Percentiles rank a stretch among this genome's conserved stretches.
These are phyloP conservation scores for Candida buenavistaensis DNA, from an alignment of 1,139 yeast genomes.

Conservation along the genomic window DNA sequence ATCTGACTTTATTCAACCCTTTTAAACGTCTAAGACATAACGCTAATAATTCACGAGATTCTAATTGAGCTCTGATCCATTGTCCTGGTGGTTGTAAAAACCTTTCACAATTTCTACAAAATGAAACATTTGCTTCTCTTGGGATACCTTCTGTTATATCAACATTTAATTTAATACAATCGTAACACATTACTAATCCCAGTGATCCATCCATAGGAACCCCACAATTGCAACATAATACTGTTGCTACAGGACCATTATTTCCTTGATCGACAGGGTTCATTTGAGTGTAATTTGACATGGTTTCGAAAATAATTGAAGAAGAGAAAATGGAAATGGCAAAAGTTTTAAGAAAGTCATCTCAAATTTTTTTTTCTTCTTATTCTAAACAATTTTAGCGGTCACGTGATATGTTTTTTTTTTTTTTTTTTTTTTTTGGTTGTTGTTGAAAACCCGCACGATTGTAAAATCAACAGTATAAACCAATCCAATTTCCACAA, in stretches of 20 bases:
- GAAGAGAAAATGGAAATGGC: background rate
- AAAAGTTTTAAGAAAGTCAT: background rate
- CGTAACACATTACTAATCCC: slow-evolving; percentile 96
- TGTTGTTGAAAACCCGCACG: no score
- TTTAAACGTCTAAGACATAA: slow-evolving; percentile 83
- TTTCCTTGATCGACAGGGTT: slow-evolving; percentile 22
- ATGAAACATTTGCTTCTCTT: slow-evolving; percentile 87
- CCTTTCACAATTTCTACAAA: slow-evolving; percentile 96
- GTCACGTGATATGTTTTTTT: no score
- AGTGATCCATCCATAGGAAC: slow-evolving; percentile 95
- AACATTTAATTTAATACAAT: slow-evolving; percentile 90
- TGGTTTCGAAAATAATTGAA: slow-evolving; percentile 13
- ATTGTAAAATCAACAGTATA: no score
- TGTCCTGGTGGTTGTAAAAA: slow-evolving; percentile 92
- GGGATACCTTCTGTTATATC: slow-evolving; percentile 97
- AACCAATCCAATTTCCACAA: no score
- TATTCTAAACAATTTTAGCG: background rate
- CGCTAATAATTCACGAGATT: slow-evolving; percentile 89
- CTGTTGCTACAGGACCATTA: slow-evolving; percentile 59
- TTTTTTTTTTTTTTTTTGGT: background rate
- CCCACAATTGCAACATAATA: slow-evolving; percentile 97
- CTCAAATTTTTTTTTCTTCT: slow-evolving; percentile 2
- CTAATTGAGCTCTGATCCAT: slow-evolving; percentile 90
- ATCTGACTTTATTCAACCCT: slow-evolving; percentile 84
- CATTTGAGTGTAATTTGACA: slow-evolving; percentile 55